Evolutionary conservation across 202 grass and related monocot genomes (phyloP), one percentile per base, ranked within the genome.

Genomic region (Setaria viridis): DNA sequence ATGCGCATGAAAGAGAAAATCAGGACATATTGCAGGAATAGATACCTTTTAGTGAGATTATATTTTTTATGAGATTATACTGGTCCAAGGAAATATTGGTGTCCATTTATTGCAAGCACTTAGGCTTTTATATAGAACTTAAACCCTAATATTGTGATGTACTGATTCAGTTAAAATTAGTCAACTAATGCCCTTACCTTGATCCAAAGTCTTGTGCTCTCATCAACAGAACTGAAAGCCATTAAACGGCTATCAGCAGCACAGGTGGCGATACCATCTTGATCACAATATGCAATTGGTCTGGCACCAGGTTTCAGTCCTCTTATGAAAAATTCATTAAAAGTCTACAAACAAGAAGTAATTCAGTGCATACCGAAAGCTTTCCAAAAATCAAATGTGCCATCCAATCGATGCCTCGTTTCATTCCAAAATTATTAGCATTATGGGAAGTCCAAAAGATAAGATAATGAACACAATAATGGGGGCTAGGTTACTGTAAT

Each of bases 251-350:
- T 86, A 79, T 99, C 96, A 84, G 96, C 96, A 79, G 88, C 96
- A 91, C 96, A 99, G 43, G 90, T 90, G 73, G 91, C 96, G 76
- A 95, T 75, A 66, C 81, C 75, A 42, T 88, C 86, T 86, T 86
- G 83, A 46, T 94, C 91, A 55, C 9, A 37, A 60, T 29, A 70
- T 63, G 88, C 84, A 25, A 95, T 91, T 16, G 86, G 93, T 81
- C 96, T 90, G 41, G 91, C 93, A 74, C 82, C 88, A 73, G 90
- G 82, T 79, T 94, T 99, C 71, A 99, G 80, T 72, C 89, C 64
- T 92, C 96, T 94, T 76, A 95, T 79, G 63, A 99, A 99, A 72
- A 99, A 99, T 57, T 99, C 93, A 41, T 99, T 99, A 79, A 99
- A 99, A 33, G 96, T 99, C 96, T 99, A 85, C 82, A 77, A 47